phyloP scores from a whole-genome alignment of 352 stramenopile genomes.

The Peronospora farinosa region DNA sequence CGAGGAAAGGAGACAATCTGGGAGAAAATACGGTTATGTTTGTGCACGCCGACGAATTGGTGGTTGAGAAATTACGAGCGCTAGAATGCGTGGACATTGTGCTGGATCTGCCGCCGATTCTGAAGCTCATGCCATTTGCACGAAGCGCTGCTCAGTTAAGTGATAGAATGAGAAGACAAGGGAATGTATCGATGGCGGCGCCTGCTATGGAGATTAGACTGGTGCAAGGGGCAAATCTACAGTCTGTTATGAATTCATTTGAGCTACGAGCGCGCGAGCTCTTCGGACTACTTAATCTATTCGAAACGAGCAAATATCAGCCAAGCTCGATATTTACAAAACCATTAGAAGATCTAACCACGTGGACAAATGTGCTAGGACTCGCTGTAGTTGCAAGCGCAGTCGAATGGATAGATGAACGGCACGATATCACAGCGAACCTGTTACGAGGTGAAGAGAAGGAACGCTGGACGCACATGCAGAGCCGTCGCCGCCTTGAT shows the following conservation, averaged over 20 bases:
- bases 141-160: slow-evolving; percentile 40
- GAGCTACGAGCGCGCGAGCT: slow-evolving; percentile 31
- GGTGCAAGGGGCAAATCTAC: slow-evolving; percentile 29
- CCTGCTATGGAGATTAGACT: slow-evolving; percentile 62
- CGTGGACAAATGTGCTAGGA: slow-evolving; percentile 51
- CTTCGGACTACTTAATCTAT: slow-evolving; percentile 58
- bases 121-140: slow-evolving; percentile 73
- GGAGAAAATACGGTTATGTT: slow-evolving; percentile 48
- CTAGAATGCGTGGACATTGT: slow-evolving; percentile 48
- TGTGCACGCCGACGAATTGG: slow-evolving; percentile 36
- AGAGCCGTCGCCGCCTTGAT: slow-evolving; percentile 47
- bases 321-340: slow-evolving; percentile 49
- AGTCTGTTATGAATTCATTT: slow-evolving; percentile 31
- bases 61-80: slow-evolving; percentile 28
- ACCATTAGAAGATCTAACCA: slow-evolving; percentile 41
- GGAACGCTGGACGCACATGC: slow-evolving; percentile 22
- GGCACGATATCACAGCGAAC: slow-evolving; percentile 32
- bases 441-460: slow-evolving; percentile 24
- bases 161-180: slow-evolving; percentile 17
- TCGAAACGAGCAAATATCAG: slow-evolving; percentile 31
- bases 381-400: slow-evolving; percentile 39
- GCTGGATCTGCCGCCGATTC: slow-evolving; percentile 39
- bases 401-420: slow-evolving; percentile 65
- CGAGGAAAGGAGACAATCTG: slow-evolving; percentile 33
- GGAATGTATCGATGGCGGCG: slow-evolving; percentile 13